Percentiles rank a stretch among this genome's conserved stretches.
Conservation (phyloP, 257 asterid species). For the Primulina eburnea region DNA sequence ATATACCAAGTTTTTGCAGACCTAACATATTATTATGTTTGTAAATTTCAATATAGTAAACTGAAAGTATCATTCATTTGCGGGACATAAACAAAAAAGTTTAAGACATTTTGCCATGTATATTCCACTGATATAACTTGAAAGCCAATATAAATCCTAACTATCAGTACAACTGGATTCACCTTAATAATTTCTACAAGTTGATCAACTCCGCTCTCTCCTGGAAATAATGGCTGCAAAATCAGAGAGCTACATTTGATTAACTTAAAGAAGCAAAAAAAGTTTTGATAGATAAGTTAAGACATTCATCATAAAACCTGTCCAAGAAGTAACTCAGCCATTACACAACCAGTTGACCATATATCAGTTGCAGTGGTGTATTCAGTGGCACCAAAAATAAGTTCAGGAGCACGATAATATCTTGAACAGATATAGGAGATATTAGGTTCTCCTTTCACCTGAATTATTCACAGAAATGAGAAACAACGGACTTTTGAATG, state of each 20-base stretch:
- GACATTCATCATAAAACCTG: constrained; percentile 46
- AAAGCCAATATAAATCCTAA: constrained; percentile 9
- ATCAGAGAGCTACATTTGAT: constrained; percentile 31
- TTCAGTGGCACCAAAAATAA: constrained; percentile 97
- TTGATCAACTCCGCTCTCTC: constrained; percentile 99
- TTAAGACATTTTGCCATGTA: background rate
- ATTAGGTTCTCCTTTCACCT: constrained; percentile 98
- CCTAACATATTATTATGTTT: too few species aligned
- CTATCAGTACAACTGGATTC: constrained; percentile 19
- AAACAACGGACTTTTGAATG: constrained; percentile 14
- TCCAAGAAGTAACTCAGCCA: constrained; percentile 97
- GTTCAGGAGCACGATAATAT: constrained; percentile 99
- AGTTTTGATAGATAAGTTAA: constrained; percentile 16
- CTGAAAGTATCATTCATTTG: background rate
- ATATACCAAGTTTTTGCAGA: background rate
- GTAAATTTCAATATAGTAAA: too few species aligned
- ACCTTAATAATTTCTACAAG: constrained; percentile 97
- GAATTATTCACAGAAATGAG: constrained; percentile 35
- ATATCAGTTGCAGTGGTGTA: constrained; percentile 93
- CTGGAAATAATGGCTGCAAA: constrained; percentile 92
- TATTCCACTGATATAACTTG: background rate
- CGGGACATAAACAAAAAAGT: background rate
- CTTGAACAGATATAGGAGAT: constrained; percentile 94
- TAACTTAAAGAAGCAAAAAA: constrained; percentile 17
- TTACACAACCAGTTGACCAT: constrained; percentile 98